A percentile compares a stretch with the other conserved stretches of the same genome.
phyloP scores from a whole-genome alignment of 768 basidiomycete species.

The Boletus sensibilis region DNA sequence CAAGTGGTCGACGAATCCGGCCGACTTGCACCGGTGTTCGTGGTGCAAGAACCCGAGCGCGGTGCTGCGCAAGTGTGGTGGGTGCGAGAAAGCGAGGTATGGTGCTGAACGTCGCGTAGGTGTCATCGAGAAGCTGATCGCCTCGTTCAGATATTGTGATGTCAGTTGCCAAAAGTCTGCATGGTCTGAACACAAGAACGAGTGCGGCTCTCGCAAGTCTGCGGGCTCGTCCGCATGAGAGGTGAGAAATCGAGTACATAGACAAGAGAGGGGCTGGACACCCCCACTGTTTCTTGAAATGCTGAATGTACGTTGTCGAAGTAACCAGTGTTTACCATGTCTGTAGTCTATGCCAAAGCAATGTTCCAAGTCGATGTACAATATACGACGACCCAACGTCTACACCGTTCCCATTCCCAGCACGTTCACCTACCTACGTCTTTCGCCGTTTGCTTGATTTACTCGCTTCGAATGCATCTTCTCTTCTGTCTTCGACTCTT shows the following conservation, averaged over 20 bases:
- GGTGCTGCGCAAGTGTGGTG: constrained; percentile 49
- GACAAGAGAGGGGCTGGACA: neutral
- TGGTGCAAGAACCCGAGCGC: constrained; percentile 65
- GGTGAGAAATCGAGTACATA: no score
- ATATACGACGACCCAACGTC: neutral
- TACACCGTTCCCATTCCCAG: neutral
- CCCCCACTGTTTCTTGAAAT: neutral
- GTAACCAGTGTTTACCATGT: neutral
- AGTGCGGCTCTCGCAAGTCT: constrained; percentile 9
- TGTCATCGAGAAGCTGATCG: neutral
- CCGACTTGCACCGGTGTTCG: constrained; percentile 58
- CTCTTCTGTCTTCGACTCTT: constrained; percentile 70
- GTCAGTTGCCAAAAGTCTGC: constrained; percentile 15
- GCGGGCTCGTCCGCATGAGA: neutral
- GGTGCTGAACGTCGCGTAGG: neutral
- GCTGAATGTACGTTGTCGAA: neutral
- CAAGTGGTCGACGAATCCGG: constrained; percentile 47
- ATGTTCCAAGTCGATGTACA: constrained; percentile 9
- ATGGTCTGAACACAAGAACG: constrained; percentile 16
- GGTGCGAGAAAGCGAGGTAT: constrained; percentile 44
- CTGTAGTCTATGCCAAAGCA: neutral
- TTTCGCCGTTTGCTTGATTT: constrained; percentile 53
- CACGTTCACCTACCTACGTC: constrained; percentile 10
- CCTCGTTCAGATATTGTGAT: constrained; percentile 13
- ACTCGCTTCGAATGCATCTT: constrained; percentile 57